phyloP scores from a whole-genome alignment of 495 filamentous ascomycete genomes.

The Daldinia decipiens region DNA sequence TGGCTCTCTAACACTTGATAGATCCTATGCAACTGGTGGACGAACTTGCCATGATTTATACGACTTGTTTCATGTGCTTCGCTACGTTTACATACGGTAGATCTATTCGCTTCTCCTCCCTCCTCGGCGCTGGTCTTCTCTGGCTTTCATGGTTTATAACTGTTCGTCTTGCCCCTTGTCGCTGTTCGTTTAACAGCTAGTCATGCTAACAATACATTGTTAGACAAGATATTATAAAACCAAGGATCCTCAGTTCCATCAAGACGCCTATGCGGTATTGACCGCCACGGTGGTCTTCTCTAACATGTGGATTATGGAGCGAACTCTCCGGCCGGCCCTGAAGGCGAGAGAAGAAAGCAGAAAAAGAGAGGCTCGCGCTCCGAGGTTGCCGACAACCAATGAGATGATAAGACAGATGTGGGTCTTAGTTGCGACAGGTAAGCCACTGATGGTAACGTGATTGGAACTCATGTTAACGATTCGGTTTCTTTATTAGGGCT shows the following conservation, averaged over 20 bases:
- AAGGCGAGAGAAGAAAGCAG: conserved; percentile 54
- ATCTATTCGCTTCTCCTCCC: conserved; percentile 61
- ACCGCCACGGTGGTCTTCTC: conserved; percentile 80
- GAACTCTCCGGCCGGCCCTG: conserved; percentile 71
- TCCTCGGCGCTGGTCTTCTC: conserved; percentile 70
- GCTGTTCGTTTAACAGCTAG: background rate
- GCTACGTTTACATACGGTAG: conserved; percentile 83
- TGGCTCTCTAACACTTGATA: conserved; percentile 51
- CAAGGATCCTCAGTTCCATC: conserved; percentile 92
- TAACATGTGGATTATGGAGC: conserved; percentile 92
- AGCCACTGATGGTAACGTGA: conserved; percentile 28
- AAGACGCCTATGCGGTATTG: conserved; percentile 85
- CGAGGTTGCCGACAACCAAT: conserved; percentile 61
- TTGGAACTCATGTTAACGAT: conserved; percentile 20
- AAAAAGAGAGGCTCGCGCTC: conserved; percentile 58
- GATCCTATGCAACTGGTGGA: conserved; percentile 98
- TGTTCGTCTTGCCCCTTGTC: conserved; percentile 45
- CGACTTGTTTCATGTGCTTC: conserved; percentile 90
- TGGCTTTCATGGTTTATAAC: conserved; percentile 82
- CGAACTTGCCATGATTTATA: conserved; percentile 98
- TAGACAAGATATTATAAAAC: conserved; percentile 89
- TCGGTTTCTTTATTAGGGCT: conserved; percentile 62
- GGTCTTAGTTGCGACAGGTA: conserved; percentile 59
- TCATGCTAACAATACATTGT: conserved; percentile 35
- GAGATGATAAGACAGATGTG: conserved; percentile 82